phyloP scores from a whole-genome alignment of 192 early-diverging fungal genomes.

The Polychytrium aggregatum region DNA sequence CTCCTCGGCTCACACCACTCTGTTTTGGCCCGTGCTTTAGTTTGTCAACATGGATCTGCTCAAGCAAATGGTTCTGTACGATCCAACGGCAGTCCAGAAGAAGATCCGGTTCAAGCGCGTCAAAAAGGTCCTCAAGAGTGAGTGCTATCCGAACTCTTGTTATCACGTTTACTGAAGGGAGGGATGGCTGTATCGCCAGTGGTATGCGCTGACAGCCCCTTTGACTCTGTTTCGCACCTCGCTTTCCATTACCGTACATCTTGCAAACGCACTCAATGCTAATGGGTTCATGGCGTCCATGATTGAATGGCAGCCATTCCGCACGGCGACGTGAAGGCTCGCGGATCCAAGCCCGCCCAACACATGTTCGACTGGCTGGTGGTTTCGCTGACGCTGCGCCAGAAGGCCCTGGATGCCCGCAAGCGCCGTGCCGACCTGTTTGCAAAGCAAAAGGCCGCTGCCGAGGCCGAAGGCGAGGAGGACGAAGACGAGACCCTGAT shows the following conservation, averaged over 20 bases:
- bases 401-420: constrained; percentile 27
- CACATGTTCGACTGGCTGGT: constrained; percentile 44
- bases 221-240: constrained; percentile 3
- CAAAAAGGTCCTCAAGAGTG: constrained; percentile 38
- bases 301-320: constrained; percentile 35
- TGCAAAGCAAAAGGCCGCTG: constrained; percentile 1
- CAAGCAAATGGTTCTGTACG: constrained; percentile 37
- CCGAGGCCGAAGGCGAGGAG: constrained; percentile 13
- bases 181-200: too few species aligned
- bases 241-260: constrained; percentile 10
- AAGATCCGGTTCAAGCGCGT: constrained; percentile 32
- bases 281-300: too few species aligned
- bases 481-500: too few species aligned
- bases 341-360: constrained; percentile 36
- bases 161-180: too few species aligned
- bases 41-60: constrained; percentile 37
- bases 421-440: constrained; percentile 23
- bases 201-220: too few species aligned
- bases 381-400: constrained; percentile 28
- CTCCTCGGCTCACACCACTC: too few species aligned
- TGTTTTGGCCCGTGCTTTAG: constrained; percentile 5
- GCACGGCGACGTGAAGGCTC: constrained; percentile 31
- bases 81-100: constrained; percentile 44
- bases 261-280: constrained; percentile 1
- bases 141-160: constrained; percentile 1